Base-by-base conservation (phyloP, 805 yeast species). In the Peterozyma xylosa region DNA sequence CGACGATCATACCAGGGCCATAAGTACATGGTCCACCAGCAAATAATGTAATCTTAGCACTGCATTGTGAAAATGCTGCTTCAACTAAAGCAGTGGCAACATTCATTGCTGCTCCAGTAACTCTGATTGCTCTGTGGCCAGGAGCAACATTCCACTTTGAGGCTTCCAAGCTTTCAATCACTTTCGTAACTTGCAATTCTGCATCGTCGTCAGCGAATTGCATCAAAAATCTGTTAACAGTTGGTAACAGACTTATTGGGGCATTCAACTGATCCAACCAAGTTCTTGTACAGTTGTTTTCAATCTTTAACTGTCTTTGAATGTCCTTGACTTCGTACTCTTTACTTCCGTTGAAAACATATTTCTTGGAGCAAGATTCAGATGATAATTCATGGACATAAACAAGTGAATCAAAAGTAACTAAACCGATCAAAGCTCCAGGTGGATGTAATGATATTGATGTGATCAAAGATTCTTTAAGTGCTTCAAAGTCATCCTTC, bases 21-120 rank as follows among this genome's bases (percentile, higher is more conserved):
- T 85, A 80, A 38, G 99, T 93, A 61, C 96, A 82, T 40, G 96
- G 95, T 50, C 99, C 99, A 43, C 91, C 95, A 35, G 96, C 80
- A 58, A 93, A 93, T 47, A 93, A 71, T 71, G 88, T 81, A 53
- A 93, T 74, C 61, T 97, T 80, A 13, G 95, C 89, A 41, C 97
- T 96, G 53, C 81, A 78, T 45, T 86, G 89, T 42, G 89, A 81
- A 67, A 79, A 87, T 29, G 93, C 73, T 34, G 86, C 82, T 59
- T 90, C 96, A 51, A 89, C 74, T 44, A 93, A 61, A 53, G 85
- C 76, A 27, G 89, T 73, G 9, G 97, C 96, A 51, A 93, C 80
- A 50, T 85, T 78, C 54, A 90, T 64, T 5, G 99, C 98, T 29
- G 95, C 81, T 47, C 99, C 99, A 3, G 96, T 87, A 47, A 91